Evolutionary conservation across 345 rosid genomes (phyloP).

Genomic region (Dimocarpus longan): DNA sequence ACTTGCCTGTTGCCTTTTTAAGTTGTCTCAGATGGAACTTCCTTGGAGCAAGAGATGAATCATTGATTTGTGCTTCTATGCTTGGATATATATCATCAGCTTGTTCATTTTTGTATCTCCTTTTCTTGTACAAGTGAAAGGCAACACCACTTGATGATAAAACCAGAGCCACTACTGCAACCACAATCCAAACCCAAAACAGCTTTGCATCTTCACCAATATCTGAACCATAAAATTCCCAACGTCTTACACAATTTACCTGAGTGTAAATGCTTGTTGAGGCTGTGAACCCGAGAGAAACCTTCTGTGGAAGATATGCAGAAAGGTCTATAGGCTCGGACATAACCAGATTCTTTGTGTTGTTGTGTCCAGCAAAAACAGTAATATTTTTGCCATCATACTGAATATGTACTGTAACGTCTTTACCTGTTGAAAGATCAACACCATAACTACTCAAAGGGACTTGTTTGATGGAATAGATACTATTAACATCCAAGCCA

Average conservation of each 20-base stretch:
- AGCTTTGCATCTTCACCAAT: conserved; percentile 19
- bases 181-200: conserved; percentile 37
- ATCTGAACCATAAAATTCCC: conserved; percentile 49
- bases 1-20: conserved; percentile 58
- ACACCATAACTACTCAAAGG: conserved; percentile 38
- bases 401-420: conserved; percentile 29
- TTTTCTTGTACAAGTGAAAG: conserved; percentile 31
- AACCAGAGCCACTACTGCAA: conserved; percentile 21
- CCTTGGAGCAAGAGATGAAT: conserved; percentile 47
- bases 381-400: conserved; percentile 53
- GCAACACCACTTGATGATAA: conserved; percentile 14
- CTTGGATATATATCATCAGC: conserved; percentile 37
- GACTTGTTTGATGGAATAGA: conserved; percentile 45
- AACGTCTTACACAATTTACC: conserved; percentile 58
- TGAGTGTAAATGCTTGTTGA: conserved; percentile 49
- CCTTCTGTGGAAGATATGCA: conserved; percentile 44
- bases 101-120: conserved; percentile 24
- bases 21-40: conserved; percentile 58
- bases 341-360: conserved; percentile 32
- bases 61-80: conserved; percentile 55
- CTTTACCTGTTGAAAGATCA: conserved; percentile 17
- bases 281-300: conserved; percentile 67
- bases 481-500: conserved; percentile 56
- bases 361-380: conserved; percentile 38
- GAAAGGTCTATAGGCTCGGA: conserved; percentile 54